phyloP scores from a whole-genome alignment of 2,329 filamentous ascomycete species.

The Aspergillus tanneri region DNA sequence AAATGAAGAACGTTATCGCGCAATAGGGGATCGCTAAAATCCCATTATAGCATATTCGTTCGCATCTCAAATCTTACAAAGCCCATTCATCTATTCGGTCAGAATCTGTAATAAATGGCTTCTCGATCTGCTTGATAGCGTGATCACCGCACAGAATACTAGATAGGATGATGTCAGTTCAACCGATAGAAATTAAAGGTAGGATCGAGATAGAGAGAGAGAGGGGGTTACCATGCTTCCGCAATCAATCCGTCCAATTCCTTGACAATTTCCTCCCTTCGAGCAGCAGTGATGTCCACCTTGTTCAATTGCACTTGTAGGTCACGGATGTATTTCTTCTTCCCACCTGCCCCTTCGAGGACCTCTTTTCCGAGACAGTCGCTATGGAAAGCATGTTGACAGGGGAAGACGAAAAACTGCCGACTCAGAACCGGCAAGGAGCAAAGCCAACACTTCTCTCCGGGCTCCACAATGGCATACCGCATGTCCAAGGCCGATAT shows the following conservation, averaged over 20 bases:
- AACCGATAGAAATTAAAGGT: conserved; percentile 14
- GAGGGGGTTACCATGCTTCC: conserved; percentile 70
- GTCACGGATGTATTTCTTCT: conserved; percentile 77
- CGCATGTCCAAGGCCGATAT: conserved; percentile 81
- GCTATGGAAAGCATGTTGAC: conserved; percentile 95
- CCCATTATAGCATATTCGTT: background rate
- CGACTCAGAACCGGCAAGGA: conserved; percentile 79
- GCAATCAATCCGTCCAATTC: conserved; percentile 93
- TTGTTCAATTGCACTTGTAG: conserved; percentile 80
- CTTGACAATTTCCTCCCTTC: conserved; percentile 76
- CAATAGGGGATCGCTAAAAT: too few relatives aligned
- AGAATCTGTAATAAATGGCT: conserved; percentile 75
- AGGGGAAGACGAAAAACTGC: conserved; percentile 98
- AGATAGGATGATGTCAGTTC: background rate
- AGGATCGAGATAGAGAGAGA: conserved; percentile 11
- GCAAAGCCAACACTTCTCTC: conserved; percentile 90
- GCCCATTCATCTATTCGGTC: conserved; percentile 83
- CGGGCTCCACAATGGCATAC: conserved; percentile 94
- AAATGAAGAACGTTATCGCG: too few relatives aligned
- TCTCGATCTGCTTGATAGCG: conserved; percentile 90
- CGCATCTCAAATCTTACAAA: conserved; percentile 42
- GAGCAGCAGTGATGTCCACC: conserved; percentile 66
- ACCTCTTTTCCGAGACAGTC: conserved; percentile 88
- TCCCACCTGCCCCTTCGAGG: conserved; percentile 75
- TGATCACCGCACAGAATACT: conserved; percentile 93